Evolutionary conservation across 2,329 filamentous ascomycete genomes (phyloP).

Genomic region (Colletotrichum lindemuthianum): DNA sequence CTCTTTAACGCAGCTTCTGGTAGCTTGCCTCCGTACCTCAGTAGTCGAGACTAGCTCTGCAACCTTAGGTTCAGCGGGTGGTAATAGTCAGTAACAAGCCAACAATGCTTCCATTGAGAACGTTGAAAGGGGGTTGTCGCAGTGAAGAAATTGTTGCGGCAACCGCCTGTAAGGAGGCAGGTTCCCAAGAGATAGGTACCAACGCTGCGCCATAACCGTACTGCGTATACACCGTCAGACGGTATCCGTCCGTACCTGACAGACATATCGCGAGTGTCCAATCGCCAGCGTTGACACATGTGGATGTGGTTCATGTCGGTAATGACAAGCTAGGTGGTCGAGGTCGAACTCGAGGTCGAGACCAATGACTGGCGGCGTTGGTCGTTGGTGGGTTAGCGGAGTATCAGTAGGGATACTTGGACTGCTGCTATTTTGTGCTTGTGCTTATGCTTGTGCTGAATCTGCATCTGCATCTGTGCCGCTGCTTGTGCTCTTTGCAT

Average conservation of each 20-base stretch:
- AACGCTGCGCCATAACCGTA: conserved; percentile 23
- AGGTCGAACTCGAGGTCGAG: not conserved
- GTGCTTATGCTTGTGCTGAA: conserved; percentile 2
- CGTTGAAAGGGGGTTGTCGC: too few species aligned
- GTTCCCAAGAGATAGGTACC: conserved; percentile 15
- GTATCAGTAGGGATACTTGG: too few species aligned
- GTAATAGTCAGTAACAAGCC: not conserved
- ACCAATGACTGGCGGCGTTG: not conserved
- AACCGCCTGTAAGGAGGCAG: conserved; percentile 28
- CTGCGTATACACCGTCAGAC: conserved; percentile 5
- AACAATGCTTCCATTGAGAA: too few species aligned
- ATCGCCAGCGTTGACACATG: not conserved
- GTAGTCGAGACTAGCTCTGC: not conserved
- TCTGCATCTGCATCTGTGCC: conserved; percentile 1
- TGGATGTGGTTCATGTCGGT: conserved; percentile 31
- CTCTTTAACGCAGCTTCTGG: too few species aligned
- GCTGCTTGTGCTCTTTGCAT: conserved; percentile 23
- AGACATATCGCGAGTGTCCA: too few species aligned
- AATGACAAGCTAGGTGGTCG: not conserved
- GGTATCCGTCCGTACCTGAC: conserved; percentile 1
- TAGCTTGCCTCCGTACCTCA: too few species aligned
- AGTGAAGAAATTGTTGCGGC: conserved; percentile 25
- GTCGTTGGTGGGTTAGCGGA: not conserved
- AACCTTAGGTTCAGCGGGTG: not conserved
- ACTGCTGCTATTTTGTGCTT: not conserved